phyloP scores from a whole-genome alignment of 768 basidiomycete genomes.

The Boletus rex-veris region DNA sequence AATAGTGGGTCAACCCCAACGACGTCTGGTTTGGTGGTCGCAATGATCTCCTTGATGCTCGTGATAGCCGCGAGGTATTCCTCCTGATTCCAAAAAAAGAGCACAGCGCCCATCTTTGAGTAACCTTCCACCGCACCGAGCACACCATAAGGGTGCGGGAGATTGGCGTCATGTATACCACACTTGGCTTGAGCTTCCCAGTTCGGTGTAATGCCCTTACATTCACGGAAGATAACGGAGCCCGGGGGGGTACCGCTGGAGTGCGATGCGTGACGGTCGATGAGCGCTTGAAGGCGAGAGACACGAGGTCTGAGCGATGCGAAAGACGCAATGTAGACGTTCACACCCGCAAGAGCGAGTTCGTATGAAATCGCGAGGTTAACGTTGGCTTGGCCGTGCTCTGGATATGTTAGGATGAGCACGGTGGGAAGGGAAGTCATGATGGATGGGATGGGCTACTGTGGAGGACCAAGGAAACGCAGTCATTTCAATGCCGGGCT shows the following conservation, averaged over 20 bases:
- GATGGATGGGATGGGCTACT: background rate
- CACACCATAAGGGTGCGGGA: slow-evolving; percentile 1
- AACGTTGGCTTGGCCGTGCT: slow-evolving; percentile 7
- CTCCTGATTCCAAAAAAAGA: slow-evolving; percentile 2
- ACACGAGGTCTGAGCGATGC: slow-evolving; percentile 8
- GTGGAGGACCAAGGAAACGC: too few species aligned
- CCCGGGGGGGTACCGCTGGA: background rate
- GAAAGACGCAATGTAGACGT: slow-evolving; percentile 12
- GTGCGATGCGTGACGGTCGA: background rate
- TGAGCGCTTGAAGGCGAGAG: slow-evolving; percentile 1
- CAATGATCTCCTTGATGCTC: background rate
- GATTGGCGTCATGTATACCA: background rate
- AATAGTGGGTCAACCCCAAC: background rate
- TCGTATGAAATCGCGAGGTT: slow-evolving; percentile 13
- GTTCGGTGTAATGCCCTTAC: background rate
- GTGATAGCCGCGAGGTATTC: slow-evolving; percentile 5
- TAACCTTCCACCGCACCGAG: slow-evolving; percentile 3
- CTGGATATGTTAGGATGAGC: slow-evolving; percentile 8
- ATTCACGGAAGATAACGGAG: slow-evolving; percentile 4
- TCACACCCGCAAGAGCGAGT: slow-evolving; percentile 7
- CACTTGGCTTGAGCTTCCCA: background rate
- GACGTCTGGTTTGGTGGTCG: background rate
- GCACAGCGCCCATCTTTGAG: background rate
- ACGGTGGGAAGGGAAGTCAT: slow-evolving; percentile 7
- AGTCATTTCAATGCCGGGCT: too few species aligned